Evolutionary conservation across 2,329 filamentous ascomycete genomes (phyloP), one percentile per base, ranked within the genome.

Genomic region (Septoria linicola): DNA sequence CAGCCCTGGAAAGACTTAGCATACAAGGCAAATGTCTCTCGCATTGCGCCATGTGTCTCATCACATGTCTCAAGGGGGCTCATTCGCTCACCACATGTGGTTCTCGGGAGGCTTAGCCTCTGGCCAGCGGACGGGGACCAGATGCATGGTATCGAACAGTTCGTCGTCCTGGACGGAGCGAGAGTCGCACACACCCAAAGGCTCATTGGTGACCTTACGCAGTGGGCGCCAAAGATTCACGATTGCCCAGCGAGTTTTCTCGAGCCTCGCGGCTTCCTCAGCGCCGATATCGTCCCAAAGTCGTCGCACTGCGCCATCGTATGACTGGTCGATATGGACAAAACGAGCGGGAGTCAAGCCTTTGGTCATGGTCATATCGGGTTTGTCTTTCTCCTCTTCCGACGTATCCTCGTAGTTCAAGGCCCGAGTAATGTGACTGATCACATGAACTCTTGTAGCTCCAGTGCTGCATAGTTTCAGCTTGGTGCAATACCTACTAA

Each of bases 161-260:
- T 54, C 51, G 35, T 43, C 41, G 8, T 49, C 46, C 2, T 25
- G 20, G 11, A 54, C 51, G n/a, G 40, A 44, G 20, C 46, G 45
- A 19, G 39, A 41, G 11, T 54, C 51, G 2, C 45, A 49, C 19
- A 49, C 34, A 8, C 31, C 51, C 2, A 54, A 14, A 8, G 46
- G 46, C 21, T 54, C 51, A 16, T 42, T 41, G 19, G 35, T 54
- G 30, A 51, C 46, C 1, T 37, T 37, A 10, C 27, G 19, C 11
- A 45, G 23, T 2, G 51, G 51, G 13, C 51, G 51, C 51, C 51
- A 54, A 2, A 49, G 17, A 27, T 54, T 54, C 41, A 54, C 41
- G 25, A 54, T 54, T 19, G 51, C 42, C 45, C 55, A 49, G 42
- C 46, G 30, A 49, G 43, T 44, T 3, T 46, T 52, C 14, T 43